A percentile compares a stretch with the other conserved stretches of the same genome.
These are phyloP conservation scores for Cenchrus americanus DNA, from an alignment of 176 grass and related monocot genomes.

Conservation along the genomic window DNA sequence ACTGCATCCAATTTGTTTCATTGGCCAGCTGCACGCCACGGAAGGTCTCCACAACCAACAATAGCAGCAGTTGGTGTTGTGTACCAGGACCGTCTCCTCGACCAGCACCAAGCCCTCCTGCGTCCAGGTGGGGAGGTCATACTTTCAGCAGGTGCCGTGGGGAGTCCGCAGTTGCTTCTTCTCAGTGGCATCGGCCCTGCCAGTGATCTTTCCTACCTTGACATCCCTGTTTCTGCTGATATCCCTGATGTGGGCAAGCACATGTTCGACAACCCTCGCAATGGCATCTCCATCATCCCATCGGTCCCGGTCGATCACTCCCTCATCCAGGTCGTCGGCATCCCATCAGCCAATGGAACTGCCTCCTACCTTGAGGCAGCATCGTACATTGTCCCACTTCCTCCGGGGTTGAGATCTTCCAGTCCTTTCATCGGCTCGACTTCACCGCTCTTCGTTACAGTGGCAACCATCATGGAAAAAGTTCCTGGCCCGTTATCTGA, in stretches of 20 bases:
- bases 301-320: slow-evolving; percentile 74
- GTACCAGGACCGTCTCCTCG: slow-evolving; percentile 68
- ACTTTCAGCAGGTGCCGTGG: slow-evolving; percentile 73
- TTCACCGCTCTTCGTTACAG: slow-evolving; percentile 65
- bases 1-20: not conserved
- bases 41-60: slow-evolving; percentile 34
- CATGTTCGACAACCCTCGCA: slow-evolving; percentile 88
- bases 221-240: slow-evolving; percentile 64
- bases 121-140: slow-evolving; percentile 81
- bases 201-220: slow-evolving; percentile 60
- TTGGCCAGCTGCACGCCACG: slow-evolving; percentile 34
- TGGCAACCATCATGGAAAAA: slow-evolving; percentile 80
- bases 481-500: slow-evolving; percentile 68
- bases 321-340: slow-evolving; percentile 90
- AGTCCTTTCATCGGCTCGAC: slow-evolving; percentile 35
- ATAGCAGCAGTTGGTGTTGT: slow-evolving; percentile 60
- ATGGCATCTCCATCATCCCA: slow-evolving; percentile 77
- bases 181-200: slow-evolving; percentile 77
- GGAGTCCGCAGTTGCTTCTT: slow-evolving; percentile 79
- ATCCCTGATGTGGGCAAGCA: slow-evolving; percentile 66
- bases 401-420: slow-evolving; percentile 40
- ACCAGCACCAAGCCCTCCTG: slow-evolving; percentile 65
- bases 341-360: slow-evolving; percentile 52
- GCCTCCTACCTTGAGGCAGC: slow-evolving; percentile 78
- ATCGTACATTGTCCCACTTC: slow-evolving; percentile 71